Evolutionary conservation across 2,329 filamentous ascomycete genomes (phyloP), one percentile per base, ranked within the genome.

Genomic region (Neonectria coccinea): DNA sequence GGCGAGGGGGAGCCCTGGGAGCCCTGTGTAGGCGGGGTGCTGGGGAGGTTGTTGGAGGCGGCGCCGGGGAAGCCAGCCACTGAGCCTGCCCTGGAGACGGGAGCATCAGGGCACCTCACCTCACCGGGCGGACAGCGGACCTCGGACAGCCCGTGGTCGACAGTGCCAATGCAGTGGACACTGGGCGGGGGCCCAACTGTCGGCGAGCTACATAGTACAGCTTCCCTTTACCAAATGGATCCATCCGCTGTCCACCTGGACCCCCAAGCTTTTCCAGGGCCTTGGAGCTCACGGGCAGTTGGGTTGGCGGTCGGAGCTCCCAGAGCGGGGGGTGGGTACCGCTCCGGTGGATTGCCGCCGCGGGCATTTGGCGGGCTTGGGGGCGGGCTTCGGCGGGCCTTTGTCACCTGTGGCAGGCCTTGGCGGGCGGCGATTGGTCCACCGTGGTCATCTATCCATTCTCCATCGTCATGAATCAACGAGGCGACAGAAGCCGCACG

Each of bases 401-500:
- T n/a, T 39, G 36, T 39, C 36, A 39, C 36, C 14, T 39, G 36
- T 29, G 25, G 22, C 45, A 56, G 66, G 64, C 64, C 62, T 56
- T 36, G 55, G 48, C 61, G 62, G 56, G 48, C 63, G 64, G 22
- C 61, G 60, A 73, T 73, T 73, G 71, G 71, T 20, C 44, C 59
- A 54, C 51, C 36, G 36, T 33, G 50, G 65, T 65, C 64, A 65
- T 65, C 50, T 64, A 54, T 70, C 64, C 66, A 71, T 68, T 67
- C 69, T 62, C 41, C 60, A 72, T 73, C 71, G 69, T 66, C 71
- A 73, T 73, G 71, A 70, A 63, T 70, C 56, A 56, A 61, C 71
- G 68, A 69, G 71, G 73, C 71, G 71, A 73, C 70, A 69, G 67
- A 72, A 73, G 71, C 69, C 70, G 71, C 66, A 63, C 36, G 27